Percentiles rank a stretch among this genome's conserved stretches.
These are phyloP conservation scores for Trichoderma atroviride DNA, from an alignment of 2,329 filamentous ascomycete species.

Conservation along the genomic window DNA sequence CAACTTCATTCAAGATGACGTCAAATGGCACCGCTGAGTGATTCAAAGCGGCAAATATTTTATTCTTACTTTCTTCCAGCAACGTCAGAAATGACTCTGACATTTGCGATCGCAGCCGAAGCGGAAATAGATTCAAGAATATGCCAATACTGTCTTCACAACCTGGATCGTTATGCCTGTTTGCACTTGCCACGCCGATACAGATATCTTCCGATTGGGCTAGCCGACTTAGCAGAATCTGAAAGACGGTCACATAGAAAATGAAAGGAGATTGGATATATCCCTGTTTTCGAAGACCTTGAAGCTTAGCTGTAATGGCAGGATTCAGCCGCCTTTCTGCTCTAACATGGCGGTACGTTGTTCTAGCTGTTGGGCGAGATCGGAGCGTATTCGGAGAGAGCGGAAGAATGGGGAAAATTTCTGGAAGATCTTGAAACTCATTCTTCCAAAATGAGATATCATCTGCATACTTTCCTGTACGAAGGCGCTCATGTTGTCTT, in stretches of 20 bases:
- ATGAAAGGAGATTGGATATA: constrained; percentile 5
- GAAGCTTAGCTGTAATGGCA: background rate
- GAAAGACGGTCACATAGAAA: constrained; percentile 1
- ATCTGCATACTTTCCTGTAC: constrained; percentile 30
- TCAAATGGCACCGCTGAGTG: constrained; percentile 50
- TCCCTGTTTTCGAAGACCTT: background rate
- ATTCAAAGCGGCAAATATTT: constrained; percentile 9
- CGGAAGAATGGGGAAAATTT: no score
- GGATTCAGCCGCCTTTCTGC: background rate
- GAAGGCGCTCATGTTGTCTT: constrained; percentile 36
- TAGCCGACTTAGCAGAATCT: background rate
- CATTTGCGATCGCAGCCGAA: constrained; percentile 34
- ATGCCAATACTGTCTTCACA: constrained; percentile 45
- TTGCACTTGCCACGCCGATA: constrained; percentile 54
- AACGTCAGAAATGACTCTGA: no score
- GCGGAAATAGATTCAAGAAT: constrained; percentile 53
- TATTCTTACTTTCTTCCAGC: no score
- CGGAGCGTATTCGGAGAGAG: no score
- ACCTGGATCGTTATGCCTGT: constrained; percentile 41
- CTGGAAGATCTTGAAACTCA: no score
- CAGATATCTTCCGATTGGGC: constrained; percentile 40
- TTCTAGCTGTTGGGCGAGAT: no score
- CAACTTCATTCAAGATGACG: constrained; percentile 48
- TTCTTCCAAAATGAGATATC: background rate
- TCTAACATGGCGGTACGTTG: no score